Evolutionary conservation across 805 yeast genomes (phyloP), one percentile per base, ranked within the genome.

Genomic region (Myxozyma geophila): DNA sequence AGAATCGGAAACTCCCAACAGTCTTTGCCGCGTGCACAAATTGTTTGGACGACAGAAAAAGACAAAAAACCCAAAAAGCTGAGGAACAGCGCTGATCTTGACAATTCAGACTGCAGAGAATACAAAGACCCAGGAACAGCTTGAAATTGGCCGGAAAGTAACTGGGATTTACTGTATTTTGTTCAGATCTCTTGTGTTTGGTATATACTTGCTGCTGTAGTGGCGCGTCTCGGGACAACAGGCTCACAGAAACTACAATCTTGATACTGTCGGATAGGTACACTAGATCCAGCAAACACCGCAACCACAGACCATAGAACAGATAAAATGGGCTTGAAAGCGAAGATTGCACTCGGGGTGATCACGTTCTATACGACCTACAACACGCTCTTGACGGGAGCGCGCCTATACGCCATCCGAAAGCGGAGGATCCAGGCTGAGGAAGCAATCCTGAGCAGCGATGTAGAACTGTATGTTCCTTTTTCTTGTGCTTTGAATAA

Each of bases 361-460:
- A 39, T 64, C 15, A 46, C 64, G 17, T 21, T 59, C 12, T 66
- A 66, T 39, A 46, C 68, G 17, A 48, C 59, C 19, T 62, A 60
- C 51, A 64, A 41, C 43, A 60, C 68, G 39, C 56, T 46, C 48
- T 43, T 66, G 17, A 48, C 40, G n/a, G 53, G 59, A 1, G 54
- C 51, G 7, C 68, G 69, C 7, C 12, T 43, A 23, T 54, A 44
- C 47, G 60, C 49, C 15, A 59, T 66, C 54, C 44, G 46, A 7
- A 52, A 51, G 17, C 67, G 69, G 15, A 52, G 58, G 21, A 44
- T 41, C 35, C 39, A 47, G 1, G 69, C 69, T 9, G 53, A 52
- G 13, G 13, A 47, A 44, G 66, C 69, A 7, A 43, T 23, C 21
- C 54, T 49, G 35, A 47, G 56, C 17, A 58, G 51, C 7, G 67